Conservation (phyloP, 2,329 filamentous ascomycete species). For the Lachnellula willkommii region DNA sequence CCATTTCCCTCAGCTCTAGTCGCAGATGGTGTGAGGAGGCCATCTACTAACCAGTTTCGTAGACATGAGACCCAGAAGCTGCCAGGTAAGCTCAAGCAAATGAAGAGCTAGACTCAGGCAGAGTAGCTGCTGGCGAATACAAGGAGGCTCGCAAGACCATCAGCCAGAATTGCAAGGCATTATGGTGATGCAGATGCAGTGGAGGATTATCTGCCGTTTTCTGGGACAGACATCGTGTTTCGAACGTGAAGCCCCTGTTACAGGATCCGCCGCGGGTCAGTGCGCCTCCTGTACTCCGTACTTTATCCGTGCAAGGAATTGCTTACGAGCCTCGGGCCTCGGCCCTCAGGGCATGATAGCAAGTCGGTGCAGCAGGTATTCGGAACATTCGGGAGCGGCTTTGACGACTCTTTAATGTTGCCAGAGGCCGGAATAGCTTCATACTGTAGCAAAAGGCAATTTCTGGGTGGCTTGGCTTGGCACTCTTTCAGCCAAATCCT, state of each 20-base stretch:
- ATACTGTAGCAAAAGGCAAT: background rate
- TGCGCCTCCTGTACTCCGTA: background rate
- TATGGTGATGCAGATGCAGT: background rate
- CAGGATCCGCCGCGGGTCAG: background rate
- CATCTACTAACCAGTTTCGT: background rate
- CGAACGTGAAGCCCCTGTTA: background rate
- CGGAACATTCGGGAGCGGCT: too few relatives aligned
- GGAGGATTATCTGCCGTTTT: slow-evolving; percentile 1
- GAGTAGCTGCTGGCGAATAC: background rate
- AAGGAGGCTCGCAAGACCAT: background rate
- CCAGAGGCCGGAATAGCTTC: background rate
- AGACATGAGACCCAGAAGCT: background rate
- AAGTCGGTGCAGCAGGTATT: too few relatives aligned
- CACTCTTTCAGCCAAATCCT: too few relatives aligned
- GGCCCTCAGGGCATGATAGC: too few relatives aligned
- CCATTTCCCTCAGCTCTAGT: background rate
- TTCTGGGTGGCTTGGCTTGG: background rate
- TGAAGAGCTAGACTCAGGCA: background rate
- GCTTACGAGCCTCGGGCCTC: too few relatives aligned
- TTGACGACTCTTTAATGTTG: background rate
- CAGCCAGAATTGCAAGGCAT: slow-evolving; percentile 1
- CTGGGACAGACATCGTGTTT: background rate
- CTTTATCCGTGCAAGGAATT: too few relatives aligned
- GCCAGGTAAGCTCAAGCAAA: background rate
- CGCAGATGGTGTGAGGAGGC: background rate